Evolutionary conservation across 1,139 yeast genomes (phyloP), one percentile per base, ranked within the genome.

Genomic region (Tardiomyces digboiensis): DNA sequence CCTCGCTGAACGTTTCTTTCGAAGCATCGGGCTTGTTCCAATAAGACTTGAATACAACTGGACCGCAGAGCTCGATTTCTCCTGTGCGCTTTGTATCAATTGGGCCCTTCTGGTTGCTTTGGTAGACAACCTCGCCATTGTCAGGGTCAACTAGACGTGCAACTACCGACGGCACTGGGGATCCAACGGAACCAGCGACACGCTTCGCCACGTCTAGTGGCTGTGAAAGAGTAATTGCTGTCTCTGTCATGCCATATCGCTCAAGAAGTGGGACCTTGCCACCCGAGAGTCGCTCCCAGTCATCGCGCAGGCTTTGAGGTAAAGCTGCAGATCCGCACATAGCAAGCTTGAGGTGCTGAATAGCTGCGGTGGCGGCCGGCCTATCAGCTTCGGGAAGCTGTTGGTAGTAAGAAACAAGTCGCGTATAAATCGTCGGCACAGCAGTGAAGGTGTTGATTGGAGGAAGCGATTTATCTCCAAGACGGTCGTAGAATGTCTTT

Each of bases 291-390:
- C 47, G 43, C 33, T 61, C 59, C 68, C 68, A 64, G 12, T 57
- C 52, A 22, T 49, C 48, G 36, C 67, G 51, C 39, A 64, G 53
- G 1, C 67, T 64, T 23, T 53, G 56, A 2, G 68, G 68, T 16
- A 64, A 55, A 2, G 68, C 67, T 3, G 68, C 68, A 4, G 67
- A 62, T 3, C 68, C 68, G 44, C 66, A 62, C 65, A 64, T 62
- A 22, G 61, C 65, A 38, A 64, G 52, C 26, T 57, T 43, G 38
- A 61, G 44, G 7, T 46, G 39, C n/a, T 41, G 26, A 37, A 39
- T 42, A 21, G 52, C 49, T 19, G 51, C 59, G 39, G 19, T 41
- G 39, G 47, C 49, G 40, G 48, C 52, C 45, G 47, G 14, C 43
- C 46, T 16, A 49, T 42, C 22, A 42, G 40, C 43, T 20, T 42